Base-by-base conservation (phyloP, 2,329 filamentous ascomycete genomes). In the Aspergillus glaucus region DNA sequence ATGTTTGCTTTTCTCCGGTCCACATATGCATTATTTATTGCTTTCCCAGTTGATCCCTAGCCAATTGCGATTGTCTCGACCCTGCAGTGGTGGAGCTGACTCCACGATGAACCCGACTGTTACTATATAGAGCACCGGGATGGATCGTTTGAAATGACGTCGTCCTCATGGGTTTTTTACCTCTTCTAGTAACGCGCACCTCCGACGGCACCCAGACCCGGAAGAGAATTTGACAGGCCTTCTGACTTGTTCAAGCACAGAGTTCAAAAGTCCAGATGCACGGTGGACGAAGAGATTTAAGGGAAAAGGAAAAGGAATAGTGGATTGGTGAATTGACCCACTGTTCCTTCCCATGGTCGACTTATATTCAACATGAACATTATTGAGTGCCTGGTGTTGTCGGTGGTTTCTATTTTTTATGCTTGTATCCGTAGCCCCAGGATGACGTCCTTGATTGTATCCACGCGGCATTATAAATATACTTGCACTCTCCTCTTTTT, bases 381-480 rank as follows among this genome's bases (percentile, higher is more conserved):
- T 44, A 40, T 36, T 36, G 26, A 12, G 10, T 30, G 26, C 26
- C 26, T 30, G 26, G 26, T 40, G 37, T 40, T 40, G 37, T 12
- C 37, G 15, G 37, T 12, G 37, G 50, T 52, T 58, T 57, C 52
- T 55, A 57, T 55, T 54, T 50, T n/a, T 26, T 26, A n/a, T 26
- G 22, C 14, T 43, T 17, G 12, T 14, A 7, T 24, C 41, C 15
- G 21, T 32, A 24, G 42, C n/a, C 40, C 40, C 45, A 32, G 24
- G 39, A 44, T 54, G 53, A 52, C 53, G 44, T 53, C 45, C 41
- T 8, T 36, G 26, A 17, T 42, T 43, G 47, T 50, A 49, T 34
- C 55, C 57, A 54, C 54, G 41, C 17, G n/a, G 14, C 12, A 50
- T 50, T 58, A 61, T 61, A 60, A 61, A 58, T 55, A 57, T 44